Evolutionary conservation across 345 rosid species (phyloP).

Genomic region (thale cress (Arabidopsis thaliana)): DNA sequence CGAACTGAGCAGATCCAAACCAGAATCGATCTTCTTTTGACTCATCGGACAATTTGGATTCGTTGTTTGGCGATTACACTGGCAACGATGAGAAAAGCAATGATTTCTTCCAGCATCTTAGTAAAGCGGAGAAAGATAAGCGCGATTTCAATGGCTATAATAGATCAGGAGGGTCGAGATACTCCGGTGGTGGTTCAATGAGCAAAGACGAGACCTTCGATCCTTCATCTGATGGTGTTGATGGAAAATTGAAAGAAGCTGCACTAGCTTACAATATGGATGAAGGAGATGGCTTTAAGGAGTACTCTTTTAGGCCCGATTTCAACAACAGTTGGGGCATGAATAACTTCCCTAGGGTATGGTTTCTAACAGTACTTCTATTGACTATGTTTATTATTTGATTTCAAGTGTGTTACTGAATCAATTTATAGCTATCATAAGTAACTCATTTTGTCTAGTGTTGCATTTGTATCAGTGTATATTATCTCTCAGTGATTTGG

Average conservation of each 20-base stretch:
- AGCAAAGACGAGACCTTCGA: slow-evolving; percentile 37
- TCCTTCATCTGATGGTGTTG: slow-evolving; percentile 55
- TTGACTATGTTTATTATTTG: neutral
- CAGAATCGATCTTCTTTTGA: slow-evolving; percentile 36
- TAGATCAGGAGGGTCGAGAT: slow-evolving; percentile 30
- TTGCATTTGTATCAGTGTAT: neutral
- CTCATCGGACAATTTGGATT: slow-evolving; percentile 44
- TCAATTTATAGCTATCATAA: neutral
- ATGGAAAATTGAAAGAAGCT: slow-evolving; percentile 54
- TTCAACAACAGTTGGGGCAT: slow-evolving; percentile 3
- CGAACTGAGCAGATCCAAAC: slow-evolving; percentile 9
- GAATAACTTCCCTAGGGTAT: slow-evolving; percentile 54
- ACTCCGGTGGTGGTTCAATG: neutral
- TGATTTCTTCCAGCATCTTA: slow-evolving; percentile 50
- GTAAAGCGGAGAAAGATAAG: slow-evolving; percentile 43
- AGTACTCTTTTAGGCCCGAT: slow-evolving; percentile 57
- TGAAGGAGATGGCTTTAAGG: slow-evolving; percentile 43
- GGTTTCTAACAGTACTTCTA: neutral
- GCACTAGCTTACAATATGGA: slow-evolving; percentile 47
- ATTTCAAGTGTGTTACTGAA: neutral
- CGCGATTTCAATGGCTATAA: slow-evolving; percentile 29
- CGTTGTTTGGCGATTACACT: slow-evolving; percentile 45
- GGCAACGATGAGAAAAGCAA: slow-evolving; percentile 38
- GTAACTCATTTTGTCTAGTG: neutral
- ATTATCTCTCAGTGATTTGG: slow-evolving; percentile 20